phyloP scores from a whole-genome alignment of 306 rosid genomes.

The Casuarina equisetifolia region DNA sequence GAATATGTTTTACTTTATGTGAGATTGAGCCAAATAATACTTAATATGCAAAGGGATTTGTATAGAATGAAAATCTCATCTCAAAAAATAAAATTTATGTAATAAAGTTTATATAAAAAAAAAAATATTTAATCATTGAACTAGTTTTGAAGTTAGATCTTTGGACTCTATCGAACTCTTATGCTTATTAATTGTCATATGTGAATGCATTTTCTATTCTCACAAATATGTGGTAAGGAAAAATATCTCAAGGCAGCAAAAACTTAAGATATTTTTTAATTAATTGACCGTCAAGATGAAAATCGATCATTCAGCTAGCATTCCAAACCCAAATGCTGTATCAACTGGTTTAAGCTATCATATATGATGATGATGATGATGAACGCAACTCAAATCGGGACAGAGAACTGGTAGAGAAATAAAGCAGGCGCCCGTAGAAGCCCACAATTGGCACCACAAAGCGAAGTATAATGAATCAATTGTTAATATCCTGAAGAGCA shows the following conservation, averaged over 20 bases:
- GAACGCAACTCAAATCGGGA: constrained; percentile 82
- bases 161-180: too few species aligned
- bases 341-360: constrained; percentile 85
- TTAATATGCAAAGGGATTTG: too few species aligned
- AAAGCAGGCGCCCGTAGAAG: constrained; percentile 74
- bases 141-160: too few species aligned
- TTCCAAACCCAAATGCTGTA: constrained; percentile 72
- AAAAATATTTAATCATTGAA: too few species aligned
- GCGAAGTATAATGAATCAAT: constrained; percentile 85
- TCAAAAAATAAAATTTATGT: too few species aligned
- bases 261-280: constrained; percentile 75
- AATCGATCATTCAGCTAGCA: constrained; percentile 58
- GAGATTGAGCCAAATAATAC: too few species aligned
- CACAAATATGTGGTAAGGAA: constrained; percentile 33
- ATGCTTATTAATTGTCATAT: too few species aligned
- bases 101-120: too few species aligned
- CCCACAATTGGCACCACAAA: constrained; percentile 78
- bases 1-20: too few species aligned
- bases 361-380: constrained; percentile 61
- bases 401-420: constrained; percentile 74
- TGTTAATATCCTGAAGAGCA: constrained; percentile 67
- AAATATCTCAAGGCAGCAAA: constrained; percentile 72
- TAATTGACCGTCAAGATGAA: constrained; percentile 72
- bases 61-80: too few species aligned
- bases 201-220: too few species aligned